Base-by-base conservation (phyloP, 1,139 yeast genomes). In the Williopsis jadinii region DNA sequence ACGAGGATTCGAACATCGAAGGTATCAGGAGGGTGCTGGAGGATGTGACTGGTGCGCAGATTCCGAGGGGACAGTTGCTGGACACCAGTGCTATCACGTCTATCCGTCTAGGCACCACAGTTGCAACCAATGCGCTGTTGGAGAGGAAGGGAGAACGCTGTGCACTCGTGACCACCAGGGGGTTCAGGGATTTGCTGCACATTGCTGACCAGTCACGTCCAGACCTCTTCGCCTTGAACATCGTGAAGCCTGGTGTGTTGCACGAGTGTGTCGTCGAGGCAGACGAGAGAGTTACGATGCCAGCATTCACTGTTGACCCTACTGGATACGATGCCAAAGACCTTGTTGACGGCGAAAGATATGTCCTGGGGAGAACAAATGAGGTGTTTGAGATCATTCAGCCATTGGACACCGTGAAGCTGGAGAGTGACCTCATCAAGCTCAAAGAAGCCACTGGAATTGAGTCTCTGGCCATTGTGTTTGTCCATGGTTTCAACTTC, bases 1-100 rank as follows among this genome's bases (percentile, higher is more conserved):
- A 88, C 59, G 65, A 69, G 6, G 97, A 88, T 66, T 95, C 97
- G 2, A 95, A 95, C 9, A 72, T 90, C 11, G 97, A 88, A 63
- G 97, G 95, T 11, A 85, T 88, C 39, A 69, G 97, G 48, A 65
- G 95, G 41, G 75, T 85, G 0, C 63, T 88, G 41, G 92, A 84
- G 55, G 65, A 66, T 24, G 76, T 74, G 38, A 71, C 76, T 1
- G 73, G 75, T 0, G 60, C 55, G 3, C 39, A 56, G 6, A 81
- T 84, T 31, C 76, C 83, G 13, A 70, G 79, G 36, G 71, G 70
- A 8, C 55, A 58, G 34, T 65, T 64, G 0, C 58, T 75, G 24
- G 77, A 73, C 47, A 62, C 80, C 6, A 56, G 70, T 0, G 56
- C 61, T 14, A 77, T 80, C 14, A 72, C 71, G 42, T 72, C 80